phyloP scores from a whole-genome alignment of 495 filamentous ascomycete species.

The Elaphomyces granulatus region DNA sequence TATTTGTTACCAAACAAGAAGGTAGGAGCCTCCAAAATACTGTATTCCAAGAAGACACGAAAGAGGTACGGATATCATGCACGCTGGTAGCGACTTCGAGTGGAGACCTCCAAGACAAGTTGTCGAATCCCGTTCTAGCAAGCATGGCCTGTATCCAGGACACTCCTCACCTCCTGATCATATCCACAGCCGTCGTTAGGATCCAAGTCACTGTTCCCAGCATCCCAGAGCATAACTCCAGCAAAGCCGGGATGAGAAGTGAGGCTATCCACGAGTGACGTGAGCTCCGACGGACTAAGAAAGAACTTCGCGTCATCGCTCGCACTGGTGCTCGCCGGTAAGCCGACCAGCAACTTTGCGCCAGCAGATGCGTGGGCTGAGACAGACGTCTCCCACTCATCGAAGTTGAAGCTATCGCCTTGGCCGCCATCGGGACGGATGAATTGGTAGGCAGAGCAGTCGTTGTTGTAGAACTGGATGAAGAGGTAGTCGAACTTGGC shows the following conservation, averaged over 20 bases:
- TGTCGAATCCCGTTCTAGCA: too few species aligned
- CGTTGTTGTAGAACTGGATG: conserved; percentile 36
- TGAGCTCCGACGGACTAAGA: conserved; percentile 23
- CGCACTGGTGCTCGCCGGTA: conserved; percentile 24
- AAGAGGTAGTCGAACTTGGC: conserved; percentile 27
- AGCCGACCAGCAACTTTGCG: conserved; percentile 37
- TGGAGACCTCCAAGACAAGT: too few species aligned
- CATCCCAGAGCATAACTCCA: conserved; percentile 43
- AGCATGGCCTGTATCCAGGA: conserved; percentile 11
- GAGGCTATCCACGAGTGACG: conserved; percentile 16
- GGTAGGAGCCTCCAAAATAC: too few species aligned
- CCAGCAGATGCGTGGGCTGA: conserved; percentile 20
- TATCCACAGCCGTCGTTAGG: conserved; percentile 28
- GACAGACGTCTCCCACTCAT: conserved; percentile 31
- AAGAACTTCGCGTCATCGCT: conserved; percentile 32
- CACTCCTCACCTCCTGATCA: conserved; percentile 23
- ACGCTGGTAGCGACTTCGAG: too few species aligned
- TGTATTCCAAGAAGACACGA: too few species aligned
- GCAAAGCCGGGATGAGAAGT: conserved; percentile 29
- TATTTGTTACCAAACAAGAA: too few species aligned
- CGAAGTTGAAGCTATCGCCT: too few species aligned
- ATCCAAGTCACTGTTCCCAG: conserved; percentile 29
- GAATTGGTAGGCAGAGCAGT: conserved; percentile 15
- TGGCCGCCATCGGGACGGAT: conserved; percentile 7
- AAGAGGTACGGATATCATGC: too few species aligned